Evolutionary conservation across 176 grass and related monocot species (phyloP).

Genomic region (Metroxylon sagu): DNA sequence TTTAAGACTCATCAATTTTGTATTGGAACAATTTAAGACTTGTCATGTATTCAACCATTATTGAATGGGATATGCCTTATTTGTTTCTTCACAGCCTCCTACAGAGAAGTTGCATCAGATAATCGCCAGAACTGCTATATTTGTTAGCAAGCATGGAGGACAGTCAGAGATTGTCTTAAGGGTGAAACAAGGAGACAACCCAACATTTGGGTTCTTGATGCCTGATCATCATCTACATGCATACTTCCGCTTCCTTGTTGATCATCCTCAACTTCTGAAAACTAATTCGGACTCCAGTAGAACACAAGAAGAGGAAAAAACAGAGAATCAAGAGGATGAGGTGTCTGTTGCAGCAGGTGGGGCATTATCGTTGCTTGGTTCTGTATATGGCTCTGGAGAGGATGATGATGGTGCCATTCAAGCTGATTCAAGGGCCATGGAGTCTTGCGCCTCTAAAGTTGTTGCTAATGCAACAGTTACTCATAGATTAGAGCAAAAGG

Average conservation of each 20-base stretch:
- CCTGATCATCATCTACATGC: conserved; percentile 83
- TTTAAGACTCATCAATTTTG: no score
- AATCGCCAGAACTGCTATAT: conserved; percentile 82
- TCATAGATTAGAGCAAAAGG: conserved; percentile 7
- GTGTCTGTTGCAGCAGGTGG: conserved; percentile 14
- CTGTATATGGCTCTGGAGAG: conserved; percentile 63
- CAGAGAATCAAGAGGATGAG: conserved; percentile 11
- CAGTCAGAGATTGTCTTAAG: conserved; percentile 94
- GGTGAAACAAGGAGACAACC: conserved; percentile 87
- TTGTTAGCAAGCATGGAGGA: conserved; percentile 77
- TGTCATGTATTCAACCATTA: conserved; percentile 14
- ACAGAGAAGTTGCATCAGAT: conserved; percentile 89
- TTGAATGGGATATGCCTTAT: conserved; percentile 4
- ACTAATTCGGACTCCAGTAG: conserved; percentile 16
- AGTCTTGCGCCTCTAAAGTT: conserved; percentile 6
- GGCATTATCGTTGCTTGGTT: conserved; percentile 89
- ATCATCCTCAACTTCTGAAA: conserved; percentile 64
- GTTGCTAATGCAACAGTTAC: not conserved
- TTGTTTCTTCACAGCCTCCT: conserved; percentile 47
- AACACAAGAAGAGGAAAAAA: conserved; percentile 18
- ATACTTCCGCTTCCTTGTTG: conserved; percentile 72
- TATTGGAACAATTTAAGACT: no score
- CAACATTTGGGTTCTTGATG: conserved; percentile 97
- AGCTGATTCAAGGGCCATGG: conserved; percentile 4
- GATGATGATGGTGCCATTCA: conserved; percentile 46